phyloP scores from a whole-genome alignment of 768 basidiomycete genomes.

The Hygrocybe coccinea region DNA sequence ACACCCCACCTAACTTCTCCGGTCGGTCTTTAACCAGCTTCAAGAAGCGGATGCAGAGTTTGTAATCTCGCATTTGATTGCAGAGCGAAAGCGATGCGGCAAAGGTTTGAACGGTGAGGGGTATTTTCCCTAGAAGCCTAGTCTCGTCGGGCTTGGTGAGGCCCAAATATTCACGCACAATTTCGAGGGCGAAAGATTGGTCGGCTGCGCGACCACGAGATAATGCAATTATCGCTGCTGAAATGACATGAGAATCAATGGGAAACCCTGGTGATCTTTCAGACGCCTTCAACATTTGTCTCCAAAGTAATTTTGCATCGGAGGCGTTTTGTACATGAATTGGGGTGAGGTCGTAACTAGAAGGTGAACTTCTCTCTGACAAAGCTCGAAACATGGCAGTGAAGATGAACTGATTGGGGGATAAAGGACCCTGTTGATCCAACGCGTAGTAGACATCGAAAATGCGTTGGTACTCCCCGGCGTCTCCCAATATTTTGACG shows the following conservation, averaged over 20 bases:
- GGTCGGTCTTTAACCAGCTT: constrained; percentile 53
- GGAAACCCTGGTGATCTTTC: constrained; percentile 41
- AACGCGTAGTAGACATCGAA: constrained; percentile 73
- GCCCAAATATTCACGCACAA: constrained; percentile 59
- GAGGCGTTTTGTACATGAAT: constrained; percentile 44
- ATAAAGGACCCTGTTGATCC: constrained; percentile 57
- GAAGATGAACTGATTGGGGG: constrained; percentile 57
- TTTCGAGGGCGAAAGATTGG: constrained; percentile 60
- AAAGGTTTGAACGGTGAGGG: constrained; percentile 46
- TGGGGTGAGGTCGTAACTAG: constrained; percentile 19
- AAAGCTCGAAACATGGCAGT: constrained; percentile 60
- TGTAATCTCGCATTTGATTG: constrained; percentile 41
- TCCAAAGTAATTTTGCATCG: constrained; percentile 71
- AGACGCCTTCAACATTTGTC: constrained; percentile 51
- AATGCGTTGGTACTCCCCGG: constrained; percentile 56
- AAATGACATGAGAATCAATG: constrained; percentile 52
- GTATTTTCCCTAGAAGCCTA: constrained; percentile 33
- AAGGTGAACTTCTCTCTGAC: constrained; percentile 24
- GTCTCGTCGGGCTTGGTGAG: constrained; percentile 46
- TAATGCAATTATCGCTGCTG: constrained; percentile 51
- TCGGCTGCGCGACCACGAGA: constrained; percentile 53
- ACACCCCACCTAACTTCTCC: constrained; percentile 31
- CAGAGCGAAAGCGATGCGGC: constrained; percentile 55
- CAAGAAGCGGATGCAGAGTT: constrained; percentile 52
- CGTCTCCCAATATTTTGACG: constrained; percentile 60